phyloP scores from a whole-genome alignment of 1,139 yeast species.

The Pichia sp. region DNA sequence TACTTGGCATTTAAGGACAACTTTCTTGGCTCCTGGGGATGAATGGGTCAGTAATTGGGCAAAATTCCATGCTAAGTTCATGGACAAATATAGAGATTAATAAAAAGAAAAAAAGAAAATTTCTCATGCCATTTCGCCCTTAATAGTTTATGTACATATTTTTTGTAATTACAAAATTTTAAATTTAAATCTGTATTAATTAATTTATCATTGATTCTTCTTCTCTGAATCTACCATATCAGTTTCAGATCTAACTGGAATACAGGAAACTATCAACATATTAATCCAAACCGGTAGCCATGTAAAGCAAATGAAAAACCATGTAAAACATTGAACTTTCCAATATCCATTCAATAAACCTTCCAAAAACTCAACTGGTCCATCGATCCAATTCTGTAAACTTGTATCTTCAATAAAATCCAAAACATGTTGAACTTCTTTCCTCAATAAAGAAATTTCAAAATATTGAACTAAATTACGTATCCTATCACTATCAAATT shows the following conservation, averaged over 20 bases:
- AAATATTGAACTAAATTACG: slow-evolving; percentile 27
- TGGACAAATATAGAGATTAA: slow-evolving; percentile 41
- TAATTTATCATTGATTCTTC: slow-evolving; percentile 13
- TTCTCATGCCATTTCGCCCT: too few species aligned
- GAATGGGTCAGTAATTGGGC: slow-evolving; percentile 80
- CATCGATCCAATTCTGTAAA: slow-evolving; percentile 35
- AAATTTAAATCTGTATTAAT: too few species aligned
- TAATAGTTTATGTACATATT: too few species aligned
- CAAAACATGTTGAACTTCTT: slow-evolving; percentile 16
- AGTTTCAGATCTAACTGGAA: slow-evolving; percentile 16
- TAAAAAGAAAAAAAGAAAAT: too few species aligned
- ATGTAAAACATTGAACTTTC: slow-evolving; percentile 77
- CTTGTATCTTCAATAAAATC: slow-evolving; percentile 37
- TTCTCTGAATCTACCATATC: slow-evolving; percentile 11
- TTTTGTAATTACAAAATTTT: too few species aligned
- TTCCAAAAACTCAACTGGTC: slow-evolving; percentile 35
- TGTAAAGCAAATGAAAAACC: slow-evolving; percentile 65
- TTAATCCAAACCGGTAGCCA: slow-evolving; percentile 83
- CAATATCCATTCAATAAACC: slow-evolving; percentile 60
- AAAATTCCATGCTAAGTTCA: slow-evolving; percentile 66
- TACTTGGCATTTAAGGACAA: slow-evolving; percentile 88
- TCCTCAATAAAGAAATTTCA: slow-evolving; percentile 13
- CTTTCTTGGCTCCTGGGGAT: slow-evolving; percentile 90
- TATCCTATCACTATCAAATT: slow-evolving; percentile 23
- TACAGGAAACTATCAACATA: slow-evolving; percentile 33